phyloP scores from a whole-genome alignment of 371 early-diverging fungal genomes.

The Mortierella sp. region DNA sequence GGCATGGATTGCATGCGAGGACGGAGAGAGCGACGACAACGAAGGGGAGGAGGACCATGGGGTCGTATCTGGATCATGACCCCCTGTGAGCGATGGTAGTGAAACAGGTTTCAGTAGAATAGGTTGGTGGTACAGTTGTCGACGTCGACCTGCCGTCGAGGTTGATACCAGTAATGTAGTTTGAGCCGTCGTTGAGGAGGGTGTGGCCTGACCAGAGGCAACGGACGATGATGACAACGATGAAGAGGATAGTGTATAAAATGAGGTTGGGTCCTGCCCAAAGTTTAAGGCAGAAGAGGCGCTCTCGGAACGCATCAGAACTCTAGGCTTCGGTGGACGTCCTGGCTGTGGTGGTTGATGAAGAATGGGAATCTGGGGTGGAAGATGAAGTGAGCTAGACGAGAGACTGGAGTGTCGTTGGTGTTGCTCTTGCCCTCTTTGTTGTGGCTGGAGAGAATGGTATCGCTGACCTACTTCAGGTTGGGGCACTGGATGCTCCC shows the following conservation, averaged over 20 bases:
- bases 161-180: not conserved
- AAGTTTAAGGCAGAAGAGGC: constrained; percentile 7
- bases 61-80: not conserved
- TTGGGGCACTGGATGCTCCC: constrained; percentile 1
- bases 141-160: constrained; percentile 5
- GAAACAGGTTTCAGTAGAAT: constrained; percentile 32
- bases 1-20: not conserved
- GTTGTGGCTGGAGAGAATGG: not conserved
- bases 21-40: constrained; percentile 7
- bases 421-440: not conserved
- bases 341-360: constrained; percentile 30
- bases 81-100: constrained; percentile 7
- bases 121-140: constrained; percentile 32
- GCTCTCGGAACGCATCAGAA: constrained; percentile 29
- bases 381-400: no score
- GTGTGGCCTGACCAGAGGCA: not conserved
- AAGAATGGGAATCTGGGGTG: not conserved
- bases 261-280: no score
- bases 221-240: not conserved
- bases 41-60: not conserved
- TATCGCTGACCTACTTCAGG: constrained; percentile 9
- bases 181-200: not conserved
- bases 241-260: constrained; percentile 1
- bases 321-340: constrained; percentile 33
- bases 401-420: no score